Base-by-base conservation (phyloP, 768 basidiomycete species). In the Leccinum subgranulosum region DNA sequence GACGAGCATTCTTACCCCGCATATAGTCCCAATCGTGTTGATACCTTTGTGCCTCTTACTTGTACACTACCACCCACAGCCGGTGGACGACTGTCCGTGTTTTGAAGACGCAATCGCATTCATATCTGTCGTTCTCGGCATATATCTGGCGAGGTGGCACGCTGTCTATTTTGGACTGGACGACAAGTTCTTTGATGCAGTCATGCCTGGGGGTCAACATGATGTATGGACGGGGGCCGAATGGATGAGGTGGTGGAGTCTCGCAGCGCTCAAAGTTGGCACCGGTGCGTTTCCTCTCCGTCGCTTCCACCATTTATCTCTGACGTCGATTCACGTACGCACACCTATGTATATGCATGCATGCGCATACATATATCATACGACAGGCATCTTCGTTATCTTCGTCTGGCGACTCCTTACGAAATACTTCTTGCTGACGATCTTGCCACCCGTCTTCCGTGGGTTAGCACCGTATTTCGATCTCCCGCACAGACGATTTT, bases 41-140 rank as follows among this genome's bases (percentile, higher is more conserved):
- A 77, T 88, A 27, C 80, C 85, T 0, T 59, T 89, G n/a, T 84
- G 82, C 56, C 74, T 93, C 14, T 75, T 90, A 5, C 74, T 89
- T 19, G 87, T 95, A n/a, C 88, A 94, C 66, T 85, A 90, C 59
- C 93, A 95, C 66, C 94, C 95, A 0, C 89, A 95, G 63, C 96
- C 96, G 0, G 90, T 96, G 9, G 95, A 98, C 56, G 93, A 96
- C 65, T 98, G 96, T 63, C 96, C 96, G 2, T 98, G 96, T 73
- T 99, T 97, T 72, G 96, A 97, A 68, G 96, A 98, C 66, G 92
- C 95, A 3, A 95, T 98, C 51, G 94, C 96, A 0, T 88, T 94
- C 61, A 75, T 90, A n/a, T 87, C 90, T 25, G 94, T 94, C 43
- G 79, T 91, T 17, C 76, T 89, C 34, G 96, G 96, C n/a, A 76